Evolutionary conservation across 208 protist species (phyloP), one percentile per base, ranked within the genome.

Genomic region (Crithidia bombi): DNA sequence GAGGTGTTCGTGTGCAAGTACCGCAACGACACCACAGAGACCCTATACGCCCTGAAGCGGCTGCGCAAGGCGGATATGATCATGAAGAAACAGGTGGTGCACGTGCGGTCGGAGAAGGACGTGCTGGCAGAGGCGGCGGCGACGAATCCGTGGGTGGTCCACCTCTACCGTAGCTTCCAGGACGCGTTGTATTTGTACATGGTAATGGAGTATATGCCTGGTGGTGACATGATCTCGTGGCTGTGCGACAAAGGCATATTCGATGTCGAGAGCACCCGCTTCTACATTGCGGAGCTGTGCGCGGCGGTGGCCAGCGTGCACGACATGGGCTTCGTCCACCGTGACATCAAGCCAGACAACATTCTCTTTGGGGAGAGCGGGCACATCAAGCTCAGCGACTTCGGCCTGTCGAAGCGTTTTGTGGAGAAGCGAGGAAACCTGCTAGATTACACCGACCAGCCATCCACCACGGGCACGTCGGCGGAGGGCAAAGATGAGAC

Each of bases 291-390:
- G 0, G 95, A 98, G 81, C 76, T 98, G 33, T 95, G 89, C 46
- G 81, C 82, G 15, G 95, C 95, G 0, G 92, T 98, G 51, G 82
- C 89, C 4, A 95, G 89, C 64, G 89, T 98, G 43, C 95, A 98
- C 62, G 74, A 68, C n/a, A 97, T 96, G 91, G 80, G 83, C 46
- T 95, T 95, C 81, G 91, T 94, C 0, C 91, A 97, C 65, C 91
- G 97, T 49, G 98, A 99, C 80, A 97, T 99, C 79, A 99, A 99
- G 64, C 98, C 98, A 0, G 98, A 99, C 75, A 99, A 99, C 78
- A 90, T 99, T 33, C 92, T 99, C n/a, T 85, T 99, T 17, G 97
- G 97, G 46, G 69, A 66, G 0, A 76, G 91, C 38, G 98, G 98
- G 1, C 98, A 99, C 79, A 96, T 99, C 25, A 98, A 99, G 74